Base-by-base conservation (phyloP, 164 flowering plant genomes). In the Vitis riparia region DNA sequence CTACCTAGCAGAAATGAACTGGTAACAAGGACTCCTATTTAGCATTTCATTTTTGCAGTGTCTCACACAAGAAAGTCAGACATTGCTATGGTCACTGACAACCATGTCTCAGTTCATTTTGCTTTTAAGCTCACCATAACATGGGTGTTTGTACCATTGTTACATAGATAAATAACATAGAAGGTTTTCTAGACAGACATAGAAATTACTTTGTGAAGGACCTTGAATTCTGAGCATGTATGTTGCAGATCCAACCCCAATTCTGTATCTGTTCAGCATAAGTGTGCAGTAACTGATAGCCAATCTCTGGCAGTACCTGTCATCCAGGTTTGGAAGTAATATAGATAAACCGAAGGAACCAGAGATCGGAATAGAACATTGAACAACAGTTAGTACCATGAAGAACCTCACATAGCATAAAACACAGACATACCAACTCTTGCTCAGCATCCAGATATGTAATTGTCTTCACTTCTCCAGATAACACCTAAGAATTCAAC, bases 181-280 rank as follows among this genome's bases (percentile, higher is more conserved):
- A 59, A 66, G 50, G 14, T 58, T 51, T 65, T 50, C 16, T 8
- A 30, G 44, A 56, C 12, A 16, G 62, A 51, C 7, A 17, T 3
- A 50, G 59, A 66, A 67, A 63, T 79, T 89, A 96, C 99, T 84
- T 93, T 19, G 81, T 71, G 73, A 91, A 93, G 68, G 94, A 83
- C 55, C 73, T 74, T 59, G 89, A 81, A 71, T 74, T 83, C 62
- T 78, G 82, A 76, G 80, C 66, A 73, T 89, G 81, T 69, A 82
- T 80, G 69, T 87, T 89, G 84, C 93, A 93, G 65, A 93, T 85
- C 99, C 99, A 96, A 55, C 99, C 99, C 99, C 99, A 96, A 44
- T 74, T 77, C 75, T 78, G 76, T 72, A 90, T 83, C 67, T 84
- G 89, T 67, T 87, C 86, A 65, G 89, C 79, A 83, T 91, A 96